Evolutionary conservation across 345 rosid genomes (phyloP).

Genomic region (Noccaea caerulescens): DNA sequence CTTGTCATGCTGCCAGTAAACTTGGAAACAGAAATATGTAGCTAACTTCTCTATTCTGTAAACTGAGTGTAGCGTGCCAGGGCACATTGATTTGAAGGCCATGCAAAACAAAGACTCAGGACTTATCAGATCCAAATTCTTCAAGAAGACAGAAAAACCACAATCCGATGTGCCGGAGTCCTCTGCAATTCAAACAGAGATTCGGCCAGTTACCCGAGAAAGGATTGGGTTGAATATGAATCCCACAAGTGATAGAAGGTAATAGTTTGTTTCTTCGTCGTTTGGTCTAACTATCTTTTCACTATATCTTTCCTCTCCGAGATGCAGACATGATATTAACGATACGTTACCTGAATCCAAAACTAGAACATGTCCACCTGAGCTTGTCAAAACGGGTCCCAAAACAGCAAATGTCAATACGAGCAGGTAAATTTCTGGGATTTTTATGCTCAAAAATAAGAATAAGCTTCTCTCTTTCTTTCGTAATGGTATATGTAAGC

Average conservation of each 20-base stretch:
- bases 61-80: slow-evolving; percentile 40
- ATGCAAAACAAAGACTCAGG: slow-evolving; percentile 49
- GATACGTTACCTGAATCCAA: slow-evolving; percentile 43
- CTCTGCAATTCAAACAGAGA: slow-evolving; percentile 39
- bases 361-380: slow-evolving; percentile 31
- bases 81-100: slow-evolving; percentile 32
- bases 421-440: slow-evolving; percentile 44
- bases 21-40: slow-evolving; percentile 17
- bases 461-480: slow-evolving; percentile 19
- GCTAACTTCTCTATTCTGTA: slow-evolving; percentile 22
- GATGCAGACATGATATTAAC: slow-evolving; percentile 44
- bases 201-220: slow-evolving; percentile 43
- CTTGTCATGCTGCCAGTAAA: slow-evolving; percentile 1
- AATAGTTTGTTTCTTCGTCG: not conserved
- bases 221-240: slow-evolving; percentile 29
- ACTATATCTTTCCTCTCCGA: slow-evolving; percentile 14
- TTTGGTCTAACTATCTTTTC: slow-evolving; percentile 2
- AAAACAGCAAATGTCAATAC: slow-evolving; percentile 38
- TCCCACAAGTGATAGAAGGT: slow-evolving; percentile 38
- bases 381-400: slow-evolving; percentile 44
- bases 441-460: slow-evolving; percentile 20
- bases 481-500: slow-evolving; percentile 22
- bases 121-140: slow-evolving; percentile 44
- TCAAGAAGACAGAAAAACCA: slow-evolving; percentile 45
- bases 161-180: slow-evolving; percentile 42